Evolutionary conservation across 2,329 filamentous ascomycete species (phyloP), one percentile per base, ranked within the genome.

Genomic region (Colletotrichum tabaci): DNA sequence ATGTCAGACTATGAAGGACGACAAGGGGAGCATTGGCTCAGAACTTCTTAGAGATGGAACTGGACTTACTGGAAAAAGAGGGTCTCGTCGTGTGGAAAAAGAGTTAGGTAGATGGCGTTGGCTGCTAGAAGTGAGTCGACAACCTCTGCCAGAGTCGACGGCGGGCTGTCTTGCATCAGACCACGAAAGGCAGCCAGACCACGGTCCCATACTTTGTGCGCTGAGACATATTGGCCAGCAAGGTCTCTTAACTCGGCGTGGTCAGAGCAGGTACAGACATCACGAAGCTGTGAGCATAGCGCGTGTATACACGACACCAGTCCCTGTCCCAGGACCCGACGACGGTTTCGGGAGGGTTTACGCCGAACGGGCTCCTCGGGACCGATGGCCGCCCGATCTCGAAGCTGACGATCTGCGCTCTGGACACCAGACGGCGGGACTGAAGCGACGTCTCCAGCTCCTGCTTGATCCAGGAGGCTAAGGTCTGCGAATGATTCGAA

Each of bases 121-220:
- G 71, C 67, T 23, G 73, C 71, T 2, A 75, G 38, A 15, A 75
- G 71, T 10, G 61, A 73, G 53, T 75, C 73, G 7, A 74, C 21
- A 15, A 73, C 65, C 40, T 73, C 70, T 3, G 55, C 38, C 23
- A 74, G 49, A 1, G 61, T 52, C 23, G 67, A 64, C 1, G 73
- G 74, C 2, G 74, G 74, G 21, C 56, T 67, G 55, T 75, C 73
- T 49, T 71, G 68, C 60, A 74, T 75, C 10, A 74, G 21, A 6
- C 55, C 60, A n/a, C 73, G 66, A 30, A 74, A 71, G 7, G 55
- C 63, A 35, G n/a, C 56, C 13, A 74, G 42, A 4, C 74, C 74
- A 16, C 69, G 69, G 13, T 61, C 63, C 74, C 74, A 74, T 1
- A 74, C 72, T 12, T 42, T 50, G 15, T 50, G 49, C 2, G 50